A percentile compares a stretch with the other conserved stretches of the same genome.
phyloP scores from a whole-genome alignment of 768 basidiomycete species.

The Zangia roseola region DNA sequence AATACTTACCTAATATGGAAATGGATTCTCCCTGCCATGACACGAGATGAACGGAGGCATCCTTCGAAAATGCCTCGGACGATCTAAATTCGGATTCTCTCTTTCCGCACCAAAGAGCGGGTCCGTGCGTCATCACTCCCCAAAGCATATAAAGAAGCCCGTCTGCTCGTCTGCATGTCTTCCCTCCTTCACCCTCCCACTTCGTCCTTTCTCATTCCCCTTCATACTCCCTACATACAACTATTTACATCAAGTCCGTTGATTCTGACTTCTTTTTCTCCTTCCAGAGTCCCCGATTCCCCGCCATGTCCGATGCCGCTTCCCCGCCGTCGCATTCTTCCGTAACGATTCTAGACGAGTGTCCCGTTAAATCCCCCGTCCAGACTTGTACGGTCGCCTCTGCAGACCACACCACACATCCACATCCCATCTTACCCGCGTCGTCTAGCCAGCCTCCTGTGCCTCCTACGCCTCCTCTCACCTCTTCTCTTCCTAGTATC shows the following conservation, averaged over 20 bases:
- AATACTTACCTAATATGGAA: slow-evolving; percentile 26
- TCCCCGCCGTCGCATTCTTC: slow-evolving; percentile 27
- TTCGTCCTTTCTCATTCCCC: slow-evolving; percentile 13
- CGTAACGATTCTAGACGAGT: slow-evolving; percentile 18
- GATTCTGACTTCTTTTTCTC: slow-evolving; percentile 11
- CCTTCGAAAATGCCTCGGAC: slow-evolving; percentile 23
- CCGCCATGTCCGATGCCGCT: slow-evolving; percentile 25
- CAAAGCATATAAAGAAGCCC: slow-evolving; percentile 25
- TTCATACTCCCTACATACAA: slow-evolving; percentile 7
- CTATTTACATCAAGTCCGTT: slow-evolving; percentile 24
- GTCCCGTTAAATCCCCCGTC: slow-evolving; percentile 6
- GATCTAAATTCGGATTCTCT: slow-evolving; percentile 13
- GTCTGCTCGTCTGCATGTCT: slow-evolving; percentile 8
- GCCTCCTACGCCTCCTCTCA: slow-evolving; percentile 16
- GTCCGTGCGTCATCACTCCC: slow-evolving; percentile 29
- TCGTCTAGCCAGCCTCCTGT: slow-evolving; percentile 19
- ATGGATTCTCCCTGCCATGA: slow-evolving; percentile 8
- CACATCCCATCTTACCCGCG: slow-evolving; percentile 7
- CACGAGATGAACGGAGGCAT: slow-evolving; percentile 20
- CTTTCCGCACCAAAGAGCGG: slow-evolving; percentile 21
- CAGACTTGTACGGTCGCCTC: slow-evolving; percentile 1
- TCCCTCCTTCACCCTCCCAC: slow-evolving; percentile 12
- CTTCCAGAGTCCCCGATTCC: slow-evolving; percentile 23
- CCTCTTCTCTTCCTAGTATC: slow-evolving; percentile 11
- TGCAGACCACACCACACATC: slow-evolving; percentile 4